These are phyloP conservation scores for Tricholoma sp. DNA, from an alignment of 768 basidiomycete genomes.

Conservation along the genomic window DNA sequence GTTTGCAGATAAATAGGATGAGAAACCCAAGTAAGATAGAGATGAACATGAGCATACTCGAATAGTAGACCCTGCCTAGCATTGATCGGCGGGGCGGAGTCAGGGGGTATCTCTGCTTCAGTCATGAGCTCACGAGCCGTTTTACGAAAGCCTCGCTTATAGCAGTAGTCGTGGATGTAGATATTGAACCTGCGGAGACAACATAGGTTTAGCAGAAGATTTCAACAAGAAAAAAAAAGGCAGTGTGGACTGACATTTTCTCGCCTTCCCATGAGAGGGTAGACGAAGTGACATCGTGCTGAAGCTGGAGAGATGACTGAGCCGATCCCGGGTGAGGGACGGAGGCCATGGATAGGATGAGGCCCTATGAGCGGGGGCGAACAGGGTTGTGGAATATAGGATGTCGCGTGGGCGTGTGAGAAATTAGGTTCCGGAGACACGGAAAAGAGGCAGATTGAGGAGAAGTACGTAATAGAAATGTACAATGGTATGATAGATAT, in stretches of 20 bases:
- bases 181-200: conserved; percentile 71
- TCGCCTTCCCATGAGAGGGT: conserved; percentile 76
- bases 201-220: conserved; percentile 1
- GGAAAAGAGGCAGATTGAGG: conserved; percentile 5
- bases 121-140: conserved; percentile 61
- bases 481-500: conserved; percentile 1
- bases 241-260: conserved; percentile 56
- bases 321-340: conserved; percentile 19
- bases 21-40: conserved; percentile 10
- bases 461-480: conserved; percentile 3
- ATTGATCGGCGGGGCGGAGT: conserved; percentile 72
- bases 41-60: conserved; percentile 48
- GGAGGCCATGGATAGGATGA: conserved; percentile 22
- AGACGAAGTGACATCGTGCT: conserved; percentile 17
- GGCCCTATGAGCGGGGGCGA: conserved; percentile 5
- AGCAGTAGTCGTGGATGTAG: conserved; percentile 84
- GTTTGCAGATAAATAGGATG: conserved; percentile 1
- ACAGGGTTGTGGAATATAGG: conserved; percentile 1
- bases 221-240: conserved; percentile 7
- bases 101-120: conserved; percentile 63
- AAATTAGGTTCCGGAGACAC: conserved; percentile 15
- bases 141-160: conserved; percentile 71
- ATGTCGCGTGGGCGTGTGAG: conserved; percentile 13
- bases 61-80: conserved; percentile 80
- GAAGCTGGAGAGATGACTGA: conserved; percentile 17